phyloP scores from a whole-genome alignment of 345 rosid genomes.

The Salix exigua region DNA sequence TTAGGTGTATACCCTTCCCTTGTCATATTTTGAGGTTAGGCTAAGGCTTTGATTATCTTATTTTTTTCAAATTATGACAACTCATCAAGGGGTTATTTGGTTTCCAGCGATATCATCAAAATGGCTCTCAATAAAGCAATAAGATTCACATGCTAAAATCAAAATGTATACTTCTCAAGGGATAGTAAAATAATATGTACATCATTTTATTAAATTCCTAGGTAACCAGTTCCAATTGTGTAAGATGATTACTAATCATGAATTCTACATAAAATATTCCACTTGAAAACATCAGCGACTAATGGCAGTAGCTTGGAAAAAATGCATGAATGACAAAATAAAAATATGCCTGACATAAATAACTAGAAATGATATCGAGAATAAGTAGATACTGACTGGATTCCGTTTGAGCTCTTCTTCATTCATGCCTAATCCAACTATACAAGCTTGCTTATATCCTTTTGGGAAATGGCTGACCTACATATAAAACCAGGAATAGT shows the following conservation, averaged over 20 bases:
- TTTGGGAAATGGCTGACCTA: constrained; percentile 89
- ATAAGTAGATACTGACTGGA: constrained; percentile 38
- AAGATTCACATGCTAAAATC: background rate
- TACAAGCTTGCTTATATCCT: constrained; percentile 79
- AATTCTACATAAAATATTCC: background rate
- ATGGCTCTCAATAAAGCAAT: background rate
- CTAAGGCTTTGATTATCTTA: background rate
- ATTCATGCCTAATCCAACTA: constrained; percentile 83
- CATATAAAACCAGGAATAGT: constrained; percentile 10
- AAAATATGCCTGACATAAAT: background rate
- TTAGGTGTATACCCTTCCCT: too few species aligned
- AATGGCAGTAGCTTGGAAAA: background rate
- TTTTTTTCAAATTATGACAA: too few species aligned
- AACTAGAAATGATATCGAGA: background rate
- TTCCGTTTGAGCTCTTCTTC: constrained; percentile 81
- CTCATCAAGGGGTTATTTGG: too few species aligned
- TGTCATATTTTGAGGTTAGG: background rate
- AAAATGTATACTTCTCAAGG: background rate
- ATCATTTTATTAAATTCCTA: background rate
- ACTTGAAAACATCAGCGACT: background rate
- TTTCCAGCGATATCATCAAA: too few species aligned
- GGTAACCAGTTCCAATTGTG: background rate
- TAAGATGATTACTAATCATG: background rate
- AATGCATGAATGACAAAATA: background rate
- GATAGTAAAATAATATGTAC: background rate